phyloP scores from a whole-genome alignment of 495 filamentous ascomycete genomes.

The Penicillium samsonianum region DNA sequence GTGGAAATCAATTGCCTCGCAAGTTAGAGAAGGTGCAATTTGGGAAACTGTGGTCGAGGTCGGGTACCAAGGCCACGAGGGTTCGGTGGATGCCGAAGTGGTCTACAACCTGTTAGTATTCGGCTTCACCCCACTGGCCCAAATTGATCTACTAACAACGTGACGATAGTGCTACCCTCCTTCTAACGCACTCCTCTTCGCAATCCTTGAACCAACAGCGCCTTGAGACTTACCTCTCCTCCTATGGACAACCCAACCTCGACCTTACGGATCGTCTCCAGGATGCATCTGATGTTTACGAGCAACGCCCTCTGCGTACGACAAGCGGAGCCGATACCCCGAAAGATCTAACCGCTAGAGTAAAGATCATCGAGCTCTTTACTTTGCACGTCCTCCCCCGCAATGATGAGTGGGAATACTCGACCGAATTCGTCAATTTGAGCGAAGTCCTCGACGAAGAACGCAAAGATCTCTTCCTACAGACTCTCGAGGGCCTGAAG shows the following conservation, averaged over 20 bases:
- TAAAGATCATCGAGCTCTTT: slow-evolving; percentile 92
- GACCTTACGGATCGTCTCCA: slow-evolving; percentile 63
- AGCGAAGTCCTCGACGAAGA: slow-evolving; percentile 90
- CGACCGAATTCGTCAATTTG: slow-evolving; percentile 80
- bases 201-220: slow-evolving; percentile 82
- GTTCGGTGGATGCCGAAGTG: slow-evolving; percentile 90
- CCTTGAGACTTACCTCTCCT: slow-evolving; percentile 87
- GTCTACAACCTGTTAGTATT: slow-evolving; percentile 84
- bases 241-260: slow-evolving; percentile 67
- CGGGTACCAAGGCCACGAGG: slow-evolving; percentile 84
- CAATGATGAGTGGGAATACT: slow-evolving; percentile 94
- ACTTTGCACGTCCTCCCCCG: slow-evolving; percentile 87
- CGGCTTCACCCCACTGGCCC: neutral
- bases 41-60: slow-evolving; percentile 90
- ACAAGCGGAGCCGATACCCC: slow-evolving; percentile 71
- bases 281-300: slow-evolving; percentile 28
- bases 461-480: slow-evolving; percentile 79
- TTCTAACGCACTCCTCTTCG: slow-evolving; percentile 80
- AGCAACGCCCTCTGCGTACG: slow-evolving; percentile 34
- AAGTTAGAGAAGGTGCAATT: slow-evolving; percentile 80
- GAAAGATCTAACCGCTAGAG: slow-evolving; percentile 69
- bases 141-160: slow-evolving; percentile 14
- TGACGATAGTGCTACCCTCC: slow-evolving; percentile 73
- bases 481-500: slow-evolving; percentile 60
- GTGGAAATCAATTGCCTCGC: slow-evolving; percentile 76